Base-by-base conservation (phyloP, 176 grass and related monocot genomes). In the Oryza brachyantha region DNA sequence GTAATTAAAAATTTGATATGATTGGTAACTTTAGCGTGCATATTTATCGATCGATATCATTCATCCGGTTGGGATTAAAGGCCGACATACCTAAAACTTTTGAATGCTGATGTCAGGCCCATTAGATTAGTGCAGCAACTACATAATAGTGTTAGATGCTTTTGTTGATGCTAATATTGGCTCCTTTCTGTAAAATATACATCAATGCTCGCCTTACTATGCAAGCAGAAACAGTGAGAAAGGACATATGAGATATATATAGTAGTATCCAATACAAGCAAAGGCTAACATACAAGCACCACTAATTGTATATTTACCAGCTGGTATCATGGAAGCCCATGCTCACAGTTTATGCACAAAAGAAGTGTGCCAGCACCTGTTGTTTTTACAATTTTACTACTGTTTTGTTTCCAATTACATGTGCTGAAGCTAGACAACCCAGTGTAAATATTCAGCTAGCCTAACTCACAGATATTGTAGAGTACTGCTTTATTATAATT, bases 11-110 rank as follows among this genome's bases (percentile, higher is more conserved):
- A 2, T 52, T 8, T 65, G 13, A 16, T 65, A 66, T 54, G 41
- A 74, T 66, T 83, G 80, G 43, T 22, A 41, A 66, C 22, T 29
- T 29, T 64, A 39, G 13, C 31, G 17, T 21, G 29, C 3, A 36
- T 46, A n/a, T n/a, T n/a, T n/a, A n/a, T n/a, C n/a, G n/a, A n/a
- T n/a, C n/a, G n/a, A n/a, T n/a, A 29, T 29, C 59, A n/a, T 74
- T 74, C 27, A n/a, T 37, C 52, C 22, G 64, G 24, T 28, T 64
- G n/a, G 24, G 50, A 82, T 37, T 13, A 82, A 82, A 39, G n/a
- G n/a, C 73, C 3, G n/a, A 29, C 16, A 65, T 55, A 57, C 42
- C 70, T 55, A 55, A 82, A 54, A 35, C 43, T 72, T 52, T 72
- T 54, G 19, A 17, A 54, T 7, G 19, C 60, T 82, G 69, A 74